These are phyloP conservation scores for Ophiostoma fasciatum DNA, from an alignment of 2,329 filamentous ascomycete species.

Conservation along the genomic window DNA sequence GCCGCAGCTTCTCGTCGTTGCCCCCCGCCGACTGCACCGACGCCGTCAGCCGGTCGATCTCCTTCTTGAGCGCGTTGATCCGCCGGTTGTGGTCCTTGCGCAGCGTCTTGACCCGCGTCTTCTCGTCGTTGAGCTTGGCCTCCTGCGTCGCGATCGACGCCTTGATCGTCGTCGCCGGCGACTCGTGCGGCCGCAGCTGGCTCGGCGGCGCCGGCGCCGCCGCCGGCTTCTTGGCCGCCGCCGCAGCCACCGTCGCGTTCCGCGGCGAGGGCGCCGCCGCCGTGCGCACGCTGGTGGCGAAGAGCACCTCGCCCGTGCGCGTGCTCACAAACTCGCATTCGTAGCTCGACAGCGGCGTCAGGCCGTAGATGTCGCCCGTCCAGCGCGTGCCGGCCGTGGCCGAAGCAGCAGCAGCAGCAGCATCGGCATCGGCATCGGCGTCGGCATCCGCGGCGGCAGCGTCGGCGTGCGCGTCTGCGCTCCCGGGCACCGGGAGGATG, in stretches of 20 bases:
- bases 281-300: constrained; percentile 58
- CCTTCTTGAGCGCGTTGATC: constrained; percentile 52
- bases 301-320: constrained; percentile 49
- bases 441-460: constrained; percentile 1
- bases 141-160: constrained; percentile 63
- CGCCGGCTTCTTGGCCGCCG: constrained; percentile 19
- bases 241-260: constrained; percentile 22
- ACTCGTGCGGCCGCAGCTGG: constrained; percentile 55
- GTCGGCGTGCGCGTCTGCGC: constrained; percentile 10
- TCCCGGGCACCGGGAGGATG: constrained; percentile 41
- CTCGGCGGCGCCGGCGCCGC: constrained; percentile 16
- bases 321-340: constrained; percentile 64
- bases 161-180: constrained; percentile 60
- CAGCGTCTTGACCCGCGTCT: constrained; percentile 50
- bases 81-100: constrained; percentile 63
- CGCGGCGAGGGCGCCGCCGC: constrained; percentile 33
- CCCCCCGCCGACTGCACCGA: constrained; percentile 55
- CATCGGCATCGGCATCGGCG: background rate
- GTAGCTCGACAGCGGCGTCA: constrained; percentile 61
- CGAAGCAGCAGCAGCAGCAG: constrained; percentile 12
- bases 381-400: constrained; percentile 38
- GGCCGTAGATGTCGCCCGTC: constrained; percentile 55
- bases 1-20: constrained; percentile 60
- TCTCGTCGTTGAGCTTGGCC: constrained; percentile 54
- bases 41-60: constrained; percentile 54